Evolutionary conservation across 371 early-diverging fungal species (phyloP), one percentile per base, ranked within the genome.

Genomic region (Batkoa obscura): DNA sequence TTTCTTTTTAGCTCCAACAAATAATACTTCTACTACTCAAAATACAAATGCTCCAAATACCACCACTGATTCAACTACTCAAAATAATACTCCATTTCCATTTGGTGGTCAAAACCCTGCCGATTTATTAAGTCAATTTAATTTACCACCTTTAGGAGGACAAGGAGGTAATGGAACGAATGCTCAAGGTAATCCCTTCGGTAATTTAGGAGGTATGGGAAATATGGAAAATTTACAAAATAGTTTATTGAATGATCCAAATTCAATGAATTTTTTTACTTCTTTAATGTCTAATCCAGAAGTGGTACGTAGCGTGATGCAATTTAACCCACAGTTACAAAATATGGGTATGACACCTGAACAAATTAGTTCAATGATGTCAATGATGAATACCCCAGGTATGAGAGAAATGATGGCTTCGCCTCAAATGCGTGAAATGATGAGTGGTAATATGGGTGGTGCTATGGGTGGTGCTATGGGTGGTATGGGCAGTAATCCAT

Each of bases 341-440:
- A 76, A 81, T 37, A 84, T 92, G 81, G 73, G 90, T 59, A 61
- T 86, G 56, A 84, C 91, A 66, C 94, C 93, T 30, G 78, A 90
- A 39, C 65, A 81, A 57, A 66, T 92, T 62, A 78, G 84, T 38
- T 71, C 72, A 53, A 81, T 86, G 70, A 83, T 87, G 51, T 73
- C 78, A 58, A 79, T 89, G 82, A 32, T 57, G 9, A 51, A 52
- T 13, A 51, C 32, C 12, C 86, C 86, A 0, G 79, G 81, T 59
- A 86, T 90, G 58, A 72, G 84, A 63, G 78, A 83, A 50, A 86
- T 91, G 83, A 73, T 89, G 60, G 61, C 83, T 58, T 83, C 90
- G 65, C 94, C 93, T 23, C 75, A 89, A 41, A 68, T 84, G 60
- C 67, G 90, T 63, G 79, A 83, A 43, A 72, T 74, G 8, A 66